Evolutionary conservation across 208 protist species (phyloP), one percentile per base, ranked within the genome.

Genomic region (Balamuthia mandrillaris): DNA sequence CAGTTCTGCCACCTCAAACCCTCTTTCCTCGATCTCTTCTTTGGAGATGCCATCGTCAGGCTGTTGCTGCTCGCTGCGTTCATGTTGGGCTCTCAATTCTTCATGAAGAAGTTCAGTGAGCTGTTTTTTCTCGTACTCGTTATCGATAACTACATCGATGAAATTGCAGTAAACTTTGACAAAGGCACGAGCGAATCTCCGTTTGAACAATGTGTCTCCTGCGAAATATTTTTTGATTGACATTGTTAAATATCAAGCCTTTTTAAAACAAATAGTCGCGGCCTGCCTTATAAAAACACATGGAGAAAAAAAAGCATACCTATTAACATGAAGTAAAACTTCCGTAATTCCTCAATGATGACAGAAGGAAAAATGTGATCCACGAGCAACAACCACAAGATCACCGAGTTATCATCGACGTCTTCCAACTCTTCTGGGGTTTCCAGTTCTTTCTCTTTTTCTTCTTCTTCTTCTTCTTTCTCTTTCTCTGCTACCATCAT

Each of bases 181-280:
- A 49, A 79, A 79, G 70, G 52, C 52, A 49, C 52, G 42, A 18
- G 70, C 70, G 45, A 79, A 79, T 37, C 24, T 54, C 29, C 70
- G 3, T 49, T 79, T 79, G 45, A 37, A 79, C 47, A 79, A 58
- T 6, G 70, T 49, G 45, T 79, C 70, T 9, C 70, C 63, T n/a
- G n/a, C n/a, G n/a, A n/a, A n/a, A n/a, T n/a, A n/a, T n/a, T n/a
- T n/a, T n/a, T n/a, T n/a, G n/a, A n/a, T n/a, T n/a, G n/a, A n/a
- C n/a, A n/a, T n/a, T n/a, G n/a, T n/a, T n/a, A n/a, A n/a, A n/a
- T n/a, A n/a, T n/a, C n/a, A n/a, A n/a, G n/a, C n/a, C n/a, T n/a
- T n/a, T n/a, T n/a, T n/a, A n/a, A n/a, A n/a, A n/a, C n/a, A n/a
- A n/a, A n/a, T n/a, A n/a, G n/a, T n/a, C n/a, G n/a, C n/a, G n/a